These are phyloP conservation scores for Saccharomyces uvarum DNA, from an alignment of 1,139 yeast genomes.

Conservation along the genomic window DNA sequence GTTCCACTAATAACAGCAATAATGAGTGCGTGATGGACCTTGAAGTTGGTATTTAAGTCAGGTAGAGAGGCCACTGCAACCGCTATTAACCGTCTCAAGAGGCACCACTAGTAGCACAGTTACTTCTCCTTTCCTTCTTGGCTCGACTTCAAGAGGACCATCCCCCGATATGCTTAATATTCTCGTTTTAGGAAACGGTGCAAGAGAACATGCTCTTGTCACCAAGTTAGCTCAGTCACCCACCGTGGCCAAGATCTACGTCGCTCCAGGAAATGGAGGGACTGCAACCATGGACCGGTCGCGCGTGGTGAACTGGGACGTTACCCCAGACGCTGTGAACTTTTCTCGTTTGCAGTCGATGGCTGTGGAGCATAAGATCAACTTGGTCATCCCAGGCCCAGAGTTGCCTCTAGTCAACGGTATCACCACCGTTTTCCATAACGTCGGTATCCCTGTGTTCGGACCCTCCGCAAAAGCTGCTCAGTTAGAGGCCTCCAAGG, in stretches of 20 bases:
- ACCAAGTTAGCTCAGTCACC: slow-evolving; percentile 85
- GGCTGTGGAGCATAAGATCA: slow-evolving; percentile 60
- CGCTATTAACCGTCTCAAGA: neutral
- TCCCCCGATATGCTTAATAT: slow-evolving; percentile 40
- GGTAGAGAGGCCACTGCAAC: neutral
- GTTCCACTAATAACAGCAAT: neutral
- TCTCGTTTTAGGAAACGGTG: slow-evolving; percentile 93
- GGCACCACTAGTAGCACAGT: neutral
- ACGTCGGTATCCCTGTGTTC: slow-evolving; percentile 87
- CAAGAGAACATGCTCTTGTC: slow-evolving; percentile 95
- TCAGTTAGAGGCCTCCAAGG: slow-evolving; percentile 92
- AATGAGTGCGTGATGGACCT: neutral
- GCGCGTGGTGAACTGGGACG: slow-evolving; percentile 48
- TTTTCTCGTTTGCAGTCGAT: slow-evolving; percentile 55
- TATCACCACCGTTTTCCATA: slow-evolving; percentile 56
- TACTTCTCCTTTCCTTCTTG: neutral
- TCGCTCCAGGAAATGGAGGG: slow-evolving; percentile 98
- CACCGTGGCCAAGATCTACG: slow-evolving; percentile 63
- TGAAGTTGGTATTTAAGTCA: neutral
- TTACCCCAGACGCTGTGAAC: slow-evolving; percentile 52
- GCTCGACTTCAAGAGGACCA: neutral
- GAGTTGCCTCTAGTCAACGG: slow-evolving; percentile 98
- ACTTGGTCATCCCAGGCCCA: slow-evolving; percentile 94
- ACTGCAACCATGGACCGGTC: slow-evolving; percentile 45
- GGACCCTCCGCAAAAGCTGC: slow-evolving; percentile 94